Percentiles rank a stretch among this genome's conserved stretches.
Evolutionary conservation across 2,329 filamentous ascomycete genomes (phyloP).

Genomic region (Paecilomyces variotii): DNA sequence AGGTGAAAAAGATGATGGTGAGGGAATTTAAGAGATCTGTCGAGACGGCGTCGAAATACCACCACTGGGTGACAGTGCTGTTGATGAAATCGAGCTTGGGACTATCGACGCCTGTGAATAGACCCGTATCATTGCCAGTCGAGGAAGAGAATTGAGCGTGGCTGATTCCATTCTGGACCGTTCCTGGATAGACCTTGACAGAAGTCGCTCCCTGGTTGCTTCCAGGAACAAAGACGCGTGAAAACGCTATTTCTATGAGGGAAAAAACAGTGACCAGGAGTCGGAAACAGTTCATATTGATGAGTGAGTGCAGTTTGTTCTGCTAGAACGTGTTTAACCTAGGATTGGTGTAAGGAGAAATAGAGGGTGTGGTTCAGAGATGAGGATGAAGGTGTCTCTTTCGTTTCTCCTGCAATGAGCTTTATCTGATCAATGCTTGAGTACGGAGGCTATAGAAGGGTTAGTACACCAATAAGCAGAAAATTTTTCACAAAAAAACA

Average conservation of each 20-base stretch:
- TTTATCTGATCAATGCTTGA: too few species aligned
- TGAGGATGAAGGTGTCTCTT: neutral
- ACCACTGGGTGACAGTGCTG: constrained; percentile 29
- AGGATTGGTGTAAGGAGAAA: neutral
- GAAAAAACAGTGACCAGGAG: neutral
- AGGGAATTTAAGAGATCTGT: constrained; percentile 17
- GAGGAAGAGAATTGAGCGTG: neutral
- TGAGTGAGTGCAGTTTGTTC: neutral
- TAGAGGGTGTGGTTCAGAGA: neutral
- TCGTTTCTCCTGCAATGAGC: too few species aligned
- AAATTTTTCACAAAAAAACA: too few species aligned
- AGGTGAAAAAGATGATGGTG: constrained; percentile 25
- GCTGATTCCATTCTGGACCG: neutral
- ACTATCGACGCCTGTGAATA: constrained; percentile 13
- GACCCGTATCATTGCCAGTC: neutral
- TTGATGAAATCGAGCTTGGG: constrained; percentile 21
- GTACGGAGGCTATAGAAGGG: too few species aligned
- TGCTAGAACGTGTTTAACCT: neutral
- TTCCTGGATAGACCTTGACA: neutral
- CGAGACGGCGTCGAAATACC: constrained; percentile 33
- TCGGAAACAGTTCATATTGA: neutral
- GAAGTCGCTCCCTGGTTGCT: neutral
- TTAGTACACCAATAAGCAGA: too few species aligned
- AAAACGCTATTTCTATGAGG: neutral
- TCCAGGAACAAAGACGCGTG: neutral